Conservation (phyloP, 306 rosid genomes). For the Ormosia semicastrata region DNA sequence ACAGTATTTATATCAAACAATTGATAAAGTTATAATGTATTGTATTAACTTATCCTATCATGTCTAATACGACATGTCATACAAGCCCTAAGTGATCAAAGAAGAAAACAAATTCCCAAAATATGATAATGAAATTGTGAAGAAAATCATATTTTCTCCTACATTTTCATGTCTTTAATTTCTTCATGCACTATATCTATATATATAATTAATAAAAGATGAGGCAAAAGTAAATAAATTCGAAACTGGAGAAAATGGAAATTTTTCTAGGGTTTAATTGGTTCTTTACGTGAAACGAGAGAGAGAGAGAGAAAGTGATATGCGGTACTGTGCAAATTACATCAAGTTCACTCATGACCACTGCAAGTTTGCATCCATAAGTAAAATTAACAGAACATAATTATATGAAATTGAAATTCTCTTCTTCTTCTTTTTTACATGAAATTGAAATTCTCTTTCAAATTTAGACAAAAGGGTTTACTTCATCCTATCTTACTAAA, state of each 20-base stretch:
- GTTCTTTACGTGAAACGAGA: not conserved
- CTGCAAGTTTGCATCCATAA: too few species aligned
- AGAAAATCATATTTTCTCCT: not conserved
- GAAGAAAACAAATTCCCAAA: not conserved
- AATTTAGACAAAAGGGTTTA: too few species aligned
- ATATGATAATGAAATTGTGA: not conserved
- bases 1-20: too few species aligned
- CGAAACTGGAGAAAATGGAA: not conserved
- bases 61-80: too few species aligned
- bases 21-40: too few species aligned
- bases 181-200: too few species aligned
- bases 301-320: too few species aligned
- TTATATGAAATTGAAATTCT: too few species aligned
- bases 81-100: too few species aligned
- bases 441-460: not conserved
- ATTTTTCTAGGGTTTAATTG: not conserved
- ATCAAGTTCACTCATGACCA: not conserved
- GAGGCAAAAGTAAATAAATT: not conserved
- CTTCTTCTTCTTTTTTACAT: not conserved
- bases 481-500: too few species aligned
- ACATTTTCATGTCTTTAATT: not conserved
- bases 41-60: too few species aligned
- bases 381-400: too few species aligned
- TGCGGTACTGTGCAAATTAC: not conserved
- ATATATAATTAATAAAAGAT: not conserved